These are phyloP conservation scores for Diaporthe amygdali DNA, from an alignment of 2,329 filamentous ascomycete species.

Conservation along the genomic window DNA sequence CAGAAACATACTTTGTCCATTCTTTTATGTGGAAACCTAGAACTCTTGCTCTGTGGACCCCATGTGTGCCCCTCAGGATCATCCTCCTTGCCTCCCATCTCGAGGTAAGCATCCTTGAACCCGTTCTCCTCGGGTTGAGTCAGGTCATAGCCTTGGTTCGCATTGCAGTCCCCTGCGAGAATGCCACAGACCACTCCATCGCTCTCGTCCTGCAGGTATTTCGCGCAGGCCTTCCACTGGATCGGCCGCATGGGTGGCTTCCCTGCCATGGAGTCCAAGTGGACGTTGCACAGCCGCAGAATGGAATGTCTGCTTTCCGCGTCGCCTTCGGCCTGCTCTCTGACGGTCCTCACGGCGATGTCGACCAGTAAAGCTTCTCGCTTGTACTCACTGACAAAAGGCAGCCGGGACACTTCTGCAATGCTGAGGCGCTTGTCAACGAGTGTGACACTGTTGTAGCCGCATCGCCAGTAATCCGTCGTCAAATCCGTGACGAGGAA, in stretches of 20 bases:
- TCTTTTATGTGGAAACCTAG: conserved; percentile 49
- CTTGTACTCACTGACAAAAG: conserved; percentile 48
- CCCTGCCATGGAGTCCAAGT: conserved; percentile 20
- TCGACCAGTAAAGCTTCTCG: conserved; percentile 60
- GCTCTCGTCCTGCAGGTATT: conserved; percentile 39
- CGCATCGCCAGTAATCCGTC: conserved; percentile 44
- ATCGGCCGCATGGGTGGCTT: conserved; percentile 12
- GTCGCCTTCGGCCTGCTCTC: neutral
- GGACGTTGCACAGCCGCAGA: conserved; percentile 21
- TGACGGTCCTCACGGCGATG: conserved; percentile 33
- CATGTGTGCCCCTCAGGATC: conserved; percentile 56
- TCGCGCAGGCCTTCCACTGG: conserved; percentile 22
- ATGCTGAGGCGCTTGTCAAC: conserved; percentile 50
- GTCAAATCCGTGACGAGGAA: conserved; percentile 55
- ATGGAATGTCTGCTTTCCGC: neutral
- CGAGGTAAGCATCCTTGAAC: conserved; percentile 57
- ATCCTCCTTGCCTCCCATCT: conserved; percentile 52
- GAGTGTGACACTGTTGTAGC: conserved; percentile 56
- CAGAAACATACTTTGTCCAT: conserved; percentile 58
- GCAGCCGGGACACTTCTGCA: conserved; percentile 50
- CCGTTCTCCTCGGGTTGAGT: conserved; percentile 49
- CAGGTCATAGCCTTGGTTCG: conserved; percentile 57
- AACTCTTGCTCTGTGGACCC: conserved; percentile 55
- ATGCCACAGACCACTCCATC: conserved; percentile 44
- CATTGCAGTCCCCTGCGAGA: conserved; percentile 60